Conservation (phyloP, 345 rosid species). For the Luvunga scandens region DNA sequence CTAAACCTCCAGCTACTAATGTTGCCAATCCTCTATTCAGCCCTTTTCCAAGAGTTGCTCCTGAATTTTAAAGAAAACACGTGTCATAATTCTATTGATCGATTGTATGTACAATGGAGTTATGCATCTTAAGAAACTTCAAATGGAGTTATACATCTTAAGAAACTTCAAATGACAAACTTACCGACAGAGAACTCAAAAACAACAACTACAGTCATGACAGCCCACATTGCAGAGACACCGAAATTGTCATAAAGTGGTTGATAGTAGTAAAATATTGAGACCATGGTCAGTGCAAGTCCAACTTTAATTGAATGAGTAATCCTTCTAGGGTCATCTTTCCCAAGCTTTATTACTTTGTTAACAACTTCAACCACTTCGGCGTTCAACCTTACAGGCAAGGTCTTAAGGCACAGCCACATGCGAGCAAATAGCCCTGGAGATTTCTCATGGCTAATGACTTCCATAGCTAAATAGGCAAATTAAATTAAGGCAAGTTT, state of each 20-base stretch:
- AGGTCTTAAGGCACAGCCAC: slow-evolving; percentile 14
- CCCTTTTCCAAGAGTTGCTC: slow-evolving; percentile 70
- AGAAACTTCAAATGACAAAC: not conserved
- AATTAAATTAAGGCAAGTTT: not conserved
- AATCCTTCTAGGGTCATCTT: slow-evolving; percentile 72
- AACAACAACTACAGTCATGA: slow-evolving; percentile 79
- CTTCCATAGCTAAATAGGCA: slow-evolving; percentile 17
- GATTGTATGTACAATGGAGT: not conserved
- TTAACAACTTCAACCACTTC: slow-evolving; percentile 17
- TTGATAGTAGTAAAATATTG: slow-evolving; percentile 51
- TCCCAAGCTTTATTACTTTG: slow-evolving; percentile 36
- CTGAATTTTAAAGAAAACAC: not conserved
- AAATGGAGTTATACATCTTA: too few relatives aligned
- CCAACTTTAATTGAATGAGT: slow-evolving; percentile 74
- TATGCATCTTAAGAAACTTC: not conserved
- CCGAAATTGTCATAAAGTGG: slow-evolving; percentile 68
- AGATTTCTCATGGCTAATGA: not conserved
- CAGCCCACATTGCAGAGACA: slow-evolving; percentile 77
- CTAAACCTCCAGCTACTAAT: slow-evolving; percentile 57
- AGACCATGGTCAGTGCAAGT: slow-evolving; percentile 59
- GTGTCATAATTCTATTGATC: too few relatives aligned
- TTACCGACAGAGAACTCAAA: slow-evolving; percentile 78
- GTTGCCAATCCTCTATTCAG: slow-evolving; percentile 70
- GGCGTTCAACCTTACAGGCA: slow-evolving; percentile 11
- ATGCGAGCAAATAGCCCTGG: not conserved